Base-by-base conservation (phyloP, 768 basidiomycete species). In the Russula emetica region DNA sequence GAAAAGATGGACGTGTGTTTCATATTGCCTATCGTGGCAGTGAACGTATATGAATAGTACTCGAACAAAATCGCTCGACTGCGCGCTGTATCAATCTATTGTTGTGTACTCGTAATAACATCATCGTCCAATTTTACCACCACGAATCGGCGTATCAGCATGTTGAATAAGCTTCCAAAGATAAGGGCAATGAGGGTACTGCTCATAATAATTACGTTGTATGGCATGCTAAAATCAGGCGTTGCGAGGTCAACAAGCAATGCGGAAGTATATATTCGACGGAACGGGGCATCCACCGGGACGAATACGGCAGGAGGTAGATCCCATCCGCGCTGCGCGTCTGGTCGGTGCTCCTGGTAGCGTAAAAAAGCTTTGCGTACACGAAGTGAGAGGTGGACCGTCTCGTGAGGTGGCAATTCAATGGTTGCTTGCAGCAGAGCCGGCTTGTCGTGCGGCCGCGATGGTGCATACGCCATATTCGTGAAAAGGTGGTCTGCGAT, bases 161-260 rank as follows among this genome's bases (percentile, higher is more conserved):
- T 73, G 71, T 98, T 98, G 76, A 98, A 94, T 52, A 96, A 76
- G 70, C 85, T 91, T 62, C 96, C 97, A 75, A 99, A 98, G 60
- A 95, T 85, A 67, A 97, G 84, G 52, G 95, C 94, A 58, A 97
- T 82, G 47, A 98, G 78, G 11, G 93, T 94, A 72, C 89, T 92
- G 63, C 84, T 94, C 79, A 98, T 89, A 71, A 98, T 98, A 75
- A 98, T 98, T 53, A 98, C 96, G 76, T 98, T 99, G 78, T 98
- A 98, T 1, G 97, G 97, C 97, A 98, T 98, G 74, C 92, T 94
- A 73, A 98, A 98, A 74, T 98, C 97, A 0, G 96, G 97, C 40
- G 93, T 94, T n/a, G 96, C 89, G n/a, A 97, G 82, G 73, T 95
- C 93, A 51, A 95, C 84, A 42, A 98, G 84, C 28, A 96, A 80